Evolutionary conservation across 23 red algal species (phyloP), one percentile per base, ranked within the genome.

Genomic region (Agarophyton chilense): DNA sequence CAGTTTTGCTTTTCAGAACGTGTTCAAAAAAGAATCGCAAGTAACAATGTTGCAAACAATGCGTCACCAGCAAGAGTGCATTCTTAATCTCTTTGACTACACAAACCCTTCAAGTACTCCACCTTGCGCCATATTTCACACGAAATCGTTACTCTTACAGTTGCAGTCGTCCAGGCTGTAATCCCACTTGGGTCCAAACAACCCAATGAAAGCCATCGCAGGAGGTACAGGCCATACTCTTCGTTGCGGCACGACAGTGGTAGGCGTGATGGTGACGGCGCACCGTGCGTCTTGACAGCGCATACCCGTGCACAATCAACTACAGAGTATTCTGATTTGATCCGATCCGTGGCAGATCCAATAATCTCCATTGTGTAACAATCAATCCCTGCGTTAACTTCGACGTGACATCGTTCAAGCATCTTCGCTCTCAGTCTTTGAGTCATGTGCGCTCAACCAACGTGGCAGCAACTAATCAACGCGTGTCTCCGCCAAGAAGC

Each of bases 381-480:
- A 49, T 49, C 45, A 49, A 7, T 13, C 13, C 45, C 45, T 49
- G n/a, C n/a, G n/a, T n/a, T n/a, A n/a, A n/a, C n/a, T n/a, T n/a
- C n/a, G n/a, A n/a, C n/a, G n/a, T n/a, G n/a, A n/a, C 44, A 12
- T 12, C 56, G 19, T 25, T 19, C 56, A 21, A 24, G 10, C 24
- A 11, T 11, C 24, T 61, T 8, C 29, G 56, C 16, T 29, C 2
- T 8, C 60, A 31, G 9, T 26, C 16, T 9, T 36, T 13, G 4
- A 14, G 44, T 29, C 60, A 77, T 77, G 72, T 31, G 40, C 24
- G 24, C 58, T 21, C 80, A 29, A 39, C 82, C 82, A 17, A 14
- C 26, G 57, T 87, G 82, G 82, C 41, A 49, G 11, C 17, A 54
- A 12, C 45, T 87, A 2, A 68, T 87, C 44, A 33, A 54, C 18